Base-by-base conservation (phyloP, 2,329 filamentous ascomycete species). In the Beauveria australis region DNA sequence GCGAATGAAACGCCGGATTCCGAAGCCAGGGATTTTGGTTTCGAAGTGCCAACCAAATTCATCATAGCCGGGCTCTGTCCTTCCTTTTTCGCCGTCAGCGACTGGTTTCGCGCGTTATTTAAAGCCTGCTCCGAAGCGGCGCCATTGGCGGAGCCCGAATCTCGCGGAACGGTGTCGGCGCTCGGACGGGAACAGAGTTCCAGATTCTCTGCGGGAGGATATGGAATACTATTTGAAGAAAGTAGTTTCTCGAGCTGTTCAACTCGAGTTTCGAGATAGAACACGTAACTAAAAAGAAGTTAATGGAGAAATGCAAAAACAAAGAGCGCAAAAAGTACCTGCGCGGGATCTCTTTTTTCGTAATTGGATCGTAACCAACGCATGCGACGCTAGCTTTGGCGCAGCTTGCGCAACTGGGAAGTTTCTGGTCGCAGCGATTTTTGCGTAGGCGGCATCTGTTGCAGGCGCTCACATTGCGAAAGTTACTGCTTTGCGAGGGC, bases 281-380 rank as follows among this genome's bases (percentile, higher is more conserved):
- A 96, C 53, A 97, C 91, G 78, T 97, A 97, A 73, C 89, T 91
- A 64, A 48, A 62, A 60, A 46, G 5, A 5, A 24, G 33, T 59
- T 26, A 59, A 48, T 22, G 14, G 24, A 9, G 43, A n/a, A 14
- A 22, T 14, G 44, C 26, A 14, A 24, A 24, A 33, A 5, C 4
- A 19, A 19, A 28, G 12, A 28, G n/a, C 10, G 22, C 14, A 10
- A 9, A 37, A 89, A 89, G 77, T 87, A 96, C 79, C 88, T 92
- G 74, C 92, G 84, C 54, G 93, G 93, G 62, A 97, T 96, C 75
- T 97, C 92, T 70, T 90, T 87, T 80, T 97, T 97, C 26, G 91
- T 96, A 70, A 97, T 96, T 40, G 93, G 92, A 72, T 97, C 93
- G 74, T 96, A 97, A 64, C 93, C 93, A 55, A 97, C 91, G 73